Percentiles rank a stretch among this genome's conserved stretches.
Evolutionary conservation across 805 yeast genomes (phyloP).

Genomic region (Brettanomyces sp.): DNA sequence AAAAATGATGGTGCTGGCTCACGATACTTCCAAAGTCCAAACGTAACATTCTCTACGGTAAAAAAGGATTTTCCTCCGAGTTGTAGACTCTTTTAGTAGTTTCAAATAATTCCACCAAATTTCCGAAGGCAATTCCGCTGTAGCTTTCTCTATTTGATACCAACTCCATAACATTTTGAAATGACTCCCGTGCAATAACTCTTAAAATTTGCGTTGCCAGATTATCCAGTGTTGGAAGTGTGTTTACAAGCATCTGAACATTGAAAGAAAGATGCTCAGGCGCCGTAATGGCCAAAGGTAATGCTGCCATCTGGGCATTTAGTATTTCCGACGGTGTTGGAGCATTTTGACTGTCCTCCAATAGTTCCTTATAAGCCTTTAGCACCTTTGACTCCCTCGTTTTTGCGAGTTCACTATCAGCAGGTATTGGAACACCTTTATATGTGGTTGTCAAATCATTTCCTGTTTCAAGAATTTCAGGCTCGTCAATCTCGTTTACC

Average conservation of each 20-base stretch:
- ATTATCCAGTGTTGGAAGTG: constrained; percentile 72
- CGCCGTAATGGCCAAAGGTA: constrained; percentile 50
- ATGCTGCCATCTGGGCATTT: constrained; percentile 47
- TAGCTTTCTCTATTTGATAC: constrained; percentile 60
- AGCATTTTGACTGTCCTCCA: constrained; percentile 12
- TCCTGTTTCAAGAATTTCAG: not conserved
- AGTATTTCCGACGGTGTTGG: constrained; percentile 16
- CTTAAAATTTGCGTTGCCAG: constrained; percentile 73
- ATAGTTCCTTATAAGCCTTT: constrained; percentile 19
- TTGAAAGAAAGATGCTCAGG: constrained; percentile 49
- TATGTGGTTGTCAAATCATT: constrained; percentile 14
- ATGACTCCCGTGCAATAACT: constrained; percentile 62
- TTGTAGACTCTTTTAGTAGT: constrained; percentile 64
- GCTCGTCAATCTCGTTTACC: constrained; percentile 1
- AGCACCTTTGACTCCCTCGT: constrained; percentile 14
- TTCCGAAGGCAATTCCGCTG: constrained; percentile 54
- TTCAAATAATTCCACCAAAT: constrained; percentile 67
- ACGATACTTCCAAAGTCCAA: constrained; percentile 64
- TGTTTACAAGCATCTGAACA: constrained; percentile 54
- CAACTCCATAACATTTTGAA: constrained; percentile 63
- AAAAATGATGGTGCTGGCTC: constrained; percentile 47
- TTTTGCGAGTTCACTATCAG: constrained; percentile 25
- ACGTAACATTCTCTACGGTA: constrained; percentile 58
- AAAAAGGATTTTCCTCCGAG: constrained; percentile 64
- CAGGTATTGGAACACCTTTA: constrained; percentile 26